Base-by-base conservation (phyloP, 176 grass and related monocot genomes). In the Oryza coarctata region DNA sequence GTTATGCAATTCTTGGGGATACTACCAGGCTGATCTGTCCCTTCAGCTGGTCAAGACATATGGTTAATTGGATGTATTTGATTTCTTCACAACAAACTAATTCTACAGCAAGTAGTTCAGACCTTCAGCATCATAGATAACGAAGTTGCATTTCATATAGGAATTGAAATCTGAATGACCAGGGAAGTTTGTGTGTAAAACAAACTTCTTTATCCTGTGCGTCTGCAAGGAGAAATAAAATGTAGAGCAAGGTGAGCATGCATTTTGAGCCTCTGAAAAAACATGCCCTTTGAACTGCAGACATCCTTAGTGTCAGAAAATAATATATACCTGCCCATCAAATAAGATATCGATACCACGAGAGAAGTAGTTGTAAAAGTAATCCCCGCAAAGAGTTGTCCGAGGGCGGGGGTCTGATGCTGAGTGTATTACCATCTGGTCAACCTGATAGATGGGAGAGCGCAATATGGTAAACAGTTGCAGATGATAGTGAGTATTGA, bases 341-440 rank as follows among this genome's bases (percentile, higher is more conserved):
- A 98, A 98, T 93, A 98, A 83, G 78, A 98, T 91, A 85, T 98
- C 96, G 34, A 98, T 67, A 73, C 96, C 96, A 82, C 96, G 93
- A 26, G 96, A 88, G 79, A 95, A 98, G 79, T 95, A 98, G 50
- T 92, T 98, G 35, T 95, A 98, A 25, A 98, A 98, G 11, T 98
- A 95, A 71, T 98, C 93, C 3, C 93, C 90, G 64, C 96, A 98
- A 47, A 83, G 87, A 68, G 93, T 95, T 68, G 96, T 98, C 33
- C 88, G 86, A 27, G 90, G 90, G 6, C 82, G 87, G 23, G 93
- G 85, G 33, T 98, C 96, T 44, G 93, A 95, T 67, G 90, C 93
- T 70, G 96, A 98, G 63, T 98, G 96, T 91, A 98, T 98, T 31
- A 95, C 89, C 96, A 98, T 98, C 79, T 98, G 96, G 73, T 98